These are phyloP conservation scores for Didymella exigua DNA, from an alignment of 2,329 filamentous ascomycete genomes.

Conservation along the genomic window DNA sequence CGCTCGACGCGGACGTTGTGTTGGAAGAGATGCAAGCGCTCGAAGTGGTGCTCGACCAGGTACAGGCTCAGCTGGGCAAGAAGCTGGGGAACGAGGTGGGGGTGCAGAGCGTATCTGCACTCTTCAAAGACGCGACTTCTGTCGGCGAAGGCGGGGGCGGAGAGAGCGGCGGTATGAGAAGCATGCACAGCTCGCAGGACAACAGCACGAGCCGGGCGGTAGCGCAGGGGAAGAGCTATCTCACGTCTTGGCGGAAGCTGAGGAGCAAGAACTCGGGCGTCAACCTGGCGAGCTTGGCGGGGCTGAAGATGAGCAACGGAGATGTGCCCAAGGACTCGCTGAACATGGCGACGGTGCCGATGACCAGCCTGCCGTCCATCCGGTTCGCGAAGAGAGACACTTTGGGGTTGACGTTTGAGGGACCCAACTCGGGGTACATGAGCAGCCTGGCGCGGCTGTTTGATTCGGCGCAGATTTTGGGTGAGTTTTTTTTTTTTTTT, in stretches of 20 bases:
- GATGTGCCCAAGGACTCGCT: conserved; percentile 62
- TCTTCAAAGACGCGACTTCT: conserved; percentile 73
- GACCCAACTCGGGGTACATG: conserved; percentile 92
- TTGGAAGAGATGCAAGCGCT: conserved; percentile 92
- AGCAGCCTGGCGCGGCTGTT: conserved; percentile 85
- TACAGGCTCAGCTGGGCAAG: conserved; percentile 75
- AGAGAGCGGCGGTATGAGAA: conserved; percentile 27
- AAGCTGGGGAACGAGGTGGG: conserved; percentile 95
- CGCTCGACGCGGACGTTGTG: conserved; percentile 86
- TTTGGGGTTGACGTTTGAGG: conserved; percentile 71
- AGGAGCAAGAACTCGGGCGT: conserved; percentile 82
- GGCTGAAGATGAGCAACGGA: conserved; percentile 45
- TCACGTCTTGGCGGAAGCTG: conserved; percentile 88
- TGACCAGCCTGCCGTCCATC: conserved; percentile 76
- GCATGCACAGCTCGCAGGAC: conserved; percentile 38
- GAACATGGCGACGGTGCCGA: conserved; percentile 59
- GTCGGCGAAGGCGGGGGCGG: conserved; percentile 39
- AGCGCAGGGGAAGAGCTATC: conserved; percentile 67
- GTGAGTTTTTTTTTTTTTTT: conserved; percentile 62
- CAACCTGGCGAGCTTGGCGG: conserved; percentile 57
- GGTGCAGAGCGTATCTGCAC: conserved; percentile 70
- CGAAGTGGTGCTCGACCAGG: conserved; percentile 84
- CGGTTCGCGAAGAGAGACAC: conserved; percentile 75
- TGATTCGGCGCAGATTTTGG: conserved; percentile 89
- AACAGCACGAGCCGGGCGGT: conserved; percentile 43